A percentile compares a stretch with the other conserved stretches of the same genome.
Evolutionary conservation across 306 rosid species (phyloP).

Genomic region (barrel medic (Medicago truncatula)): MtrunA17r5.0-ANR NC_053043.1:49655501-49656000

Average conservation of each 20-base stretch:
- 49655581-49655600: conserved; percentile 46
- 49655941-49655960: conserved; percentile 37
- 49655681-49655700: conserved; percentile 96
- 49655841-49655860: conserved; percentile 22
- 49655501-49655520: not conserved
- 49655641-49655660: conserved; percentile 96
- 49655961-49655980: conserved; percentile 6
- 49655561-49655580: conserved; percentile 41
- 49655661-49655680: conserved; percentile 99
- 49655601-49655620: conserved; percentile 95
- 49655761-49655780: conserved; percentile 92
- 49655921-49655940: conserved; percentile 20
- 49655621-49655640: conserved; percentile 99
- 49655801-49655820: conserved; percentile 10
- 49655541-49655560: conserved; percentile 15
- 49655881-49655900: conserved; percentile 6
- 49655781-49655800: conserved; percentile 52
- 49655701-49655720: conserved; percentile 97
- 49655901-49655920: conserved; percentile 16
- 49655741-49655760: conserved; percentile 95
- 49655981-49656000: conserved; percentile 3
- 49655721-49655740: conserved; percentile 99
- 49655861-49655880: conserved; percentile 37
- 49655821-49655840: conserved; percentile 18
- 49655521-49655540: not conserved